These are phyloP conservation scores for Phellopilus nigrolimitatus DNA, from an alignment of 1,284 basidiomycete genomes.

Conservation along the genomic window DNA sequence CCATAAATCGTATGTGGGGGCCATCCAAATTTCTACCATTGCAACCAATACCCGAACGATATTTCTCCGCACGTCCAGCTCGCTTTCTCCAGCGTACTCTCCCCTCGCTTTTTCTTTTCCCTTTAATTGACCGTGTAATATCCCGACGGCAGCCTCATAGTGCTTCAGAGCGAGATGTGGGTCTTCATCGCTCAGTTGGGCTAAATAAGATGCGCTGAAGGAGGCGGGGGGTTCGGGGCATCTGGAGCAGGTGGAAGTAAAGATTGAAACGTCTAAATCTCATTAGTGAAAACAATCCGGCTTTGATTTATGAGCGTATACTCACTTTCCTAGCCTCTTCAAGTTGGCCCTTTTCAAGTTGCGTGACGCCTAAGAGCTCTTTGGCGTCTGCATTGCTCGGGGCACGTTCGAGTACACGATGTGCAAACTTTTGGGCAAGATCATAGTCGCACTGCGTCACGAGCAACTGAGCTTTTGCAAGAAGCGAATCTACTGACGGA, in stretches of 20 bases:
- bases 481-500: conserved; percentile 47
- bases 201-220: conserved; percentile 89
- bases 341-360: conserved; percentile 75
- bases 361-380: conserved; percentile 75
- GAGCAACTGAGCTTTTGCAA: conserved; percentile 73
- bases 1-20: conserved; percentile 85
- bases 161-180: conserved; percentile 75
- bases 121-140: conserved; percentile 67
- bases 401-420: conserved; percentile 64
- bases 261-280: conserved; percentile 56
- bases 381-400: conserved; percentile 65
- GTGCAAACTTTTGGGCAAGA: conserved; percentile 69
- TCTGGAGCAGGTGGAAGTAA: conserved; percentile 56
- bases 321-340: conserved; percentile 70
- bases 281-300: neutral
- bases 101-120: conserved; percentile 57
- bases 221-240: conserved; percentile 58
- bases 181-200: conserved; percentile 77
- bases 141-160: conserved; percentile 77
- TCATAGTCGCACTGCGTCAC: conserved; percentile 83
- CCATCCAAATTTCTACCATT: conserved; percentile 97
- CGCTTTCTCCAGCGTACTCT: conserved; percentile 37
- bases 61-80: conserved; percentile 63
- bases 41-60: conserved; percentile 83
- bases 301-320: conserved; percentile 16